Percentiles rank a stretch among this genome's conserved stretches.
Evolutionary conservation across 2,329 filamentous ascomycete genomes (phyloP).

Genomic region (Aspergillus puulaauensis): DNA sequence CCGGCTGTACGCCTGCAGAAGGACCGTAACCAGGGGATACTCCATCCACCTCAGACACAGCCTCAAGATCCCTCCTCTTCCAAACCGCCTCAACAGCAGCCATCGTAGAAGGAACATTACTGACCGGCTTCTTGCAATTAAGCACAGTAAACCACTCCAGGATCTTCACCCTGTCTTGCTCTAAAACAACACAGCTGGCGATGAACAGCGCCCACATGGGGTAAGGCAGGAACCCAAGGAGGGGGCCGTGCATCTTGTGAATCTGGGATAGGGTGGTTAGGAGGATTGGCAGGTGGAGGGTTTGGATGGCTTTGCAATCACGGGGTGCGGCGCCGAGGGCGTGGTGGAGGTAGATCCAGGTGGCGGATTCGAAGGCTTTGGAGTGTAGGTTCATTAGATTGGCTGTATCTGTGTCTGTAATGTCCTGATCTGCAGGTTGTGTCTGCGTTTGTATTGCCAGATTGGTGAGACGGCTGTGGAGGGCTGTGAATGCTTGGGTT

Average conservation of each 20-base stretch:
- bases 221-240: neutral
- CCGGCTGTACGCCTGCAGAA: too few species aligned
- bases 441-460: neutral
- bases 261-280: neutral
- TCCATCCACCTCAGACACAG: too few species aligned
- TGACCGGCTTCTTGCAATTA: neutral
- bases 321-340: neutral
- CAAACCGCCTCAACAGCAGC: neutral
- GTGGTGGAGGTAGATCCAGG: conserved; percentile 3
- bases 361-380: neutral
- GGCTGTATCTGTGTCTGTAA: too few species aligned
- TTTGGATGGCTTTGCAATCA: neutral
- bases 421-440: neutral
- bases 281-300: neutral
- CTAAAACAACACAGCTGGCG: neutral
- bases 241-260: neutral
- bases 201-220: conserved; percentile 1
- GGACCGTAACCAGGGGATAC: too few species aligned
- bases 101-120: conserved; percentile 4
- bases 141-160: neutral
- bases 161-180: neutral
- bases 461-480: neutral
- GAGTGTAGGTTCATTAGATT: neutral
- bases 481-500: neutral
- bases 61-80: neutral